These are phyloP conservation scores for Russula earlei DNA, from an alignment of 768 basidiomycete genomes.

Conservation along the genomic window DNA sequence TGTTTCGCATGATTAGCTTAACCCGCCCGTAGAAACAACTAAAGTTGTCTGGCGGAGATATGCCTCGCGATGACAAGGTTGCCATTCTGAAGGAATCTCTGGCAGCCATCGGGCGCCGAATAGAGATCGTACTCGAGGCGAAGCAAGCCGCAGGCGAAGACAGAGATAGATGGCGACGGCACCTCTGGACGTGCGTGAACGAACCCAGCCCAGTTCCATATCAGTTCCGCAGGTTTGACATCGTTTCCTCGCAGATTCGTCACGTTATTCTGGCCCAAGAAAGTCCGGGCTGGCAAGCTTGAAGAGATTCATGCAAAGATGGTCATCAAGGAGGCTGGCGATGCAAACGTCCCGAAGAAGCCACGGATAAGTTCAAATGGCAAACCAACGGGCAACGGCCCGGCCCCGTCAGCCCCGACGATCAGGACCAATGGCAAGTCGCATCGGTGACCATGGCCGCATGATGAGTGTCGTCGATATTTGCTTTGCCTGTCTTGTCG, in stretches of 20 bases:
- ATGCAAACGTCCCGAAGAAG: constrained; percentile 46
- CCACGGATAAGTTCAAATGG: constrained; percentile 39
- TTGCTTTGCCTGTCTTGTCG: neutral
- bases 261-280: constrained; percentile 95
- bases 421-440: constrained; percentile 53
- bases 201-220: neutral
- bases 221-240: constrained; percentile 2
- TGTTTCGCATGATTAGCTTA: neutral
- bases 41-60: constrained; percentile 85
- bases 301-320: constrained; percentile 96
- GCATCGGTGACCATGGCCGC: constrained; percentile 35
- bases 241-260: constrained; percentile 55
- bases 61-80: constrained; percentile 94
- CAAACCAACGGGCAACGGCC: constrained; percentile 35
- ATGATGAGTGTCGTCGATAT: neutral
- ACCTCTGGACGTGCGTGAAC: constrained; percentile 87
- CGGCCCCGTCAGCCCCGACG: constrained; percentile 34
- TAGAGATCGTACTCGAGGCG: constrained; percentile 68
- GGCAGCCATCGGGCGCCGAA: constrained; percentile 85
- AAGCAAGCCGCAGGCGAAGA: constrained; percentile 79
- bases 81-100: constrained; percentile 92
- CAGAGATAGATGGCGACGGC: constrained; percentile 78
- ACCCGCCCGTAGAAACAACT: constrained; percentile 70
- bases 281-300: constrained; percentile 86
- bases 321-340: constrained; percentile 75